Percentiles rank a stretch among this genome's conserved stretches.
Evolutionary conservation across 2,329 filamentous ascomycete genomes (phyloP).

Genomic region (Aspergillaceae sp.): DNA sequence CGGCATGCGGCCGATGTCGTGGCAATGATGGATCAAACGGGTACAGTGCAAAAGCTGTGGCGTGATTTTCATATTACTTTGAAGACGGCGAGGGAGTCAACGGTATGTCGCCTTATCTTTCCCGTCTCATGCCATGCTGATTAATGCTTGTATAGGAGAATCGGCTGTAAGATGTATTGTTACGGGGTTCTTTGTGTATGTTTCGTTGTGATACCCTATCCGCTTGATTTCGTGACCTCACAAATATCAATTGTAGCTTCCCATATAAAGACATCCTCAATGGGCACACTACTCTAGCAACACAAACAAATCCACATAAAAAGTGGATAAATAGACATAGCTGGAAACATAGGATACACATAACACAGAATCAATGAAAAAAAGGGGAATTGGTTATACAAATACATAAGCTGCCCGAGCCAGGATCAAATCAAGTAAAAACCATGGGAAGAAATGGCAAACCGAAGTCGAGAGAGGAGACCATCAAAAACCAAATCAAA

Average conservation of each 20-base stretch:
- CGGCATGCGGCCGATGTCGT: conserved; percentile 57
- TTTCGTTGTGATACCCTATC: conserved; percentile 1
- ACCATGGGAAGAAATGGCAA: conserved; percentile 10
- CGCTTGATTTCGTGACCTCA: neutral
- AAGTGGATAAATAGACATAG: conserved; percentile 1
- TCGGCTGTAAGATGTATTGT: neutral
- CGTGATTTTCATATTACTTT: conserved; percentile 56
- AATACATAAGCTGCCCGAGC: conserved; percentile 28
- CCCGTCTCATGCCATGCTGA: neutral
- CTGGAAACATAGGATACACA: conserved; percentile 1
- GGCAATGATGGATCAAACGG: conserved; percentile 52
- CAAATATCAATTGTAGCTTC: too few species aligned
- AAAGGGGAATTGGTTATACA: conserved; percentile 23
- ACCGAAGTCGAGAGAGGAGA: neutral
- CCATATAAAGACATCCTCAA: too few species aligned
- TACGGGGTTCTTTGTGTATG: neutral
- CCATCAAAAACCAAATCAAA: neutral
- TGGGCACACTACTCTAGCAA: conserved; percentile 10
- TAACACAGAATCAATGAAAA: conserved; percentile 8
- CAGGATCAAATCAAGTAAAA: conserved; percentile 13
- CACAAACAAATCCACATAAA: conserved; percentile 9
- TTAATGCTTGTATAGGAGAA: neutral
- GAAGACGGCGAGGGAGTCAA: conserved; percentile 47
- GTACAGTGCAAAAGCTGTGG: conserved; percentile 55
- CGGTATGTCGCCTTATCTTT: conserved; percentile 17